Conservation (phyloP, 208 protist species). For the Trypanosoma melophagium region DNA sequence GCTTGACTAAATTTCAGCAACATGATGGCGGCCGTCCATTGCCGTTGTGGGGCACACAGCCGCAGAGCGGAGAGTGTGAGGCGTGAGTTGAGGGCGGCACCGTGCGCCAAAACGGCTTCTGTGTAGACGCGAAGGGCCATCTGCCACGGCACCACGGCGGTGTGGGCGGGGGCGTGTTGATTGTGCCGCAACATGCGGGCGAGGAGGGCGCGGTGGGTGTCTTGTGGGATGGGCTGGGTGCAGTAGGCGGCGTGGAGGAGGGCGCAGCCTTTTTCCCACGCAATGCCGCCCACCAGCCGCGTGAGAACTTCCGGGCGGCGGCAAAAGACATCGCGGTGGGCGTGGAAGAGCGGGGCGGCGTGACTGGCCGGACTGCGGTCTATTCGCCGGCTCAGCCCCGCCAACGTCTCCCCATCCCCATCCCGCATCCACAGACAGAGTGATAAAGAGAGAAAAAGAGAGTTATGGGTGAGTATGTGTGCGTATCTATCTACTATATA, state of each 20-base stretch:
- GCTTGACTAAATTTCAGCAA: slow-evolving; percentile 62
- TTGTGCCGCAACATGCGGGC: slow-evolving; percentile 85
- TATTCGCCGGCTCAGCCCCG: slow-evolving; percentile 8
- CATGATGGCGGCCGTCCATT: slow-evolving; percentile 53
- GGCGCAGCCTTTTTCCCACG: slow-evolving; percentile 65
- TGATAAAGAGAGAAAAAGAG: too few species aligned
- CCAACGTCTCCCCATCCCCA: not conserved
- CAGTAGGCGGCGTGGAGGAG: slow-evolving; percentile 77
- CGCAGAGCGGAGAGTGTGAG: slow-evolving; percentile 67
- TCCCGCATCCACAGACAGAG: too few species aligned
- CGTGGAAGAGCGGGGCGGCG: slow-evolving; percentile 79
- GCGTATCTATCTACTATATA: too few species aligned
- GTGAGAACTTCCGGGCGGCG: slow-evolving; percentile 79
- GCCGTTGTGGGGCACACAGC: slow-evolving; percentile 65
- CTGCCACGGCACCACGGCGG: slow-evolving; percentile 52
- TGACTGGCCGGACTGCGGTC: slow-evolving; percentile 70
- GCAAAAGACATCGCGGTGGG: slow-evolving; percentile 71
- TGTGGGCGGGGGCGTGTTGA: slow-evolving; percentile 40
- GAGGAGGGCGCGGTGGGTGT: slow-evolving; percentile 69
- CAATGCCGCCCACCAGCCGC: slow-evolving; percentile 50
- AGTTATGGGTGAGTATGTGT: too few species aligned
- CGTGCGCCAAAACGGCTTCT: slow-evolving; percentile 71
- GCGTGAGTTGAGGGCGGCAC: slow-evolving; percentile 50
- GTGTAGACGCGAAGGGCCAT: slow-evolving; percentile 59
- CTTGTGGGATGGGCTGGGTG: slow-evolving; percentile 51